Evolutionary conservation across 2,329 filamentous ascomycete genomes (phyloP).

Genomic region (Mollisia scopiformis): DNA sequence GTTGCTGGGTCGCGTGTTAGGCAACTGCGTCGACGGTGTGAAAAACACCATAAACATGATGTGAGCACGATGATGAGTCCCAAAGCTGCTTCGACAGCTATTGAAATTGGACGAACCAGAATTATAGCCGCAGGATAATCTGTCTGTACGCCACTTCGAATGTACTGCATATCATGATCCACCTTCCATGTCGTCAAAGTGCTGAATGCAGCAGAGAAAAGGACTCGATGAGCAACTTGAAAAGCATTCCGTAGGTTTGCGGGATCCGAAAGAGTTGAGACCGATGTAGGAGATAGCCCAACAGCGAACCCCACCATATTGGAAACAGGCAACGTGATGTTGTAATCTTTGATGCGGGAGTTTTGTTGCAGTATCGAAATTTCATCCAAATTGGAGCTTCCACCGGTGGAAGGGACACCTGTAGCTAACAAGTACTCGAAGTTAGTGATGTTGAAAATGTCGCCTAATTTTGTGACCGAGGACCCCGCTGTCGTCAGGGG

Average conservation of each 20-base stretch:
- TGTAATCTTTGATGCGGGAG: slow-evolving; percentile 23
- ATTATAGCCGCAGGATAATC: slow-evolving; percentile 21
- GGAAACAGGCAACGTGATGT: slow-evolving; percentile 28
- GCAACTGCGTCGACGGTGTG: slow-evolving; percentile 22
- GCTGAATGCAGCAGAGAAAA: slow-evolving; percentile 41
- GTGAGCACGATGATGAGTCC: slow-evolving; percentile 26
- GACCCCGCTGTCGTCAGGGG: background rate
- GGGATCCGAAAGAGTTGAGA: slow-evolving; percentile 40
- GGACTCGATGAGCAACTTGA: slow-evolving; percentile 43
- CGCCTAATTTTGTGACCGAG: slow-evolving; percentile 27
- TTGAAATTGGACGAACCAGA: slow-evolving; percentile 29
- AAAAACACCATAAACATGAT: slow-evolving; percentile 21
- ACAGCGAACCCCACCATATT: slow-evolving; percentile 45
- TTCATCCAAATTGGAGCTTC: slow-evolving; percentile 23
- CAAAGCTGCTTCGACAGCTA: slow-evolving; percentile 32
- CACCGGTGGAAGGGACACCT: slow-evolving; percentile 18
- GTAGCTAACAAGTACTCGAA: slow-evolving; percentile 42
- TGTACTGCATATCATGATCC: background rate
- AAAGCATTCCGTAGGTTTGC: slow-evolving; percentile 38
- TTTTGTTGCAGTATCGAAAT: slow-evolving; percentile 24
- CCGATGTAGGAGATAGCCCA: slow-evolving; percentile 27
- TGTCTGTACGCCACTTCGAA: background rate
- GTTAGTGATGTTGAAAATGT: slow-evolving; percentile 40
- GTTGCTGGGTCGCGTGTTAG: slow-evolving; percentile 34
- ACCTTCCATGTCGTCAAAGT: slow-evolving; percentile 1